phyloP scores from a whole-genome alignment of 1,284 basidiomycete species.

The Ceratobasidium sp. region DNA sequence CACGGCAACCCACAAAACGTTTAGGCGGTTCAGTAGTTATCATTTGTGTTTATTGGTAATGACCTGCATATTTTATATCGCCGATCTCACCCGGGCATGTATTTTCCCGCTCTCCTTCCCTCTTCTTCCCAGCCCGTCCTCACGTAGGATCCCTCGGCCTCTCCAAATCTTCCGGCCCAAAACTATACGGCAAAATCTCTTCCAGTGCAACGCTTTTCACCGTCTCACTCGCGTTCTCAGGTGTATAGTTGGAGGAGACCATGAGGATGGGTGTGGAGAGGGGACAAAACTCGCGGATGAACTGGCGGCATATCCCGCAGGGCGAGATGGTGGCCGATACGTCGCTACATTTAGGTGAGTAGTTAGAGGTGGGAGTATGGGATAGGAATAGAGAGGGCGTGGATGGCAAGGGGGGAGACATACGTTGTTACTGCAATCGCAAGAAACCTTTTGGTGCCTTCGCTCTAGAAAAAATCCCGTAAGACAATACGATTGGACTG shows the following conservation, averaged over 20 bases:
- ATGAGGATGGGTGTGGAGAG: slow-evolving; percentile 81
- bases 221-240: slow-evolving; percentile 59
- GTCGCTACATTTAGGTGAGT: slow-evolving; percentile 60
- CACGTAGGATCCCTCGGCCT: not conserved
- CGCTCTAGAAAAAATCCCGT: slow-evolving; percentile 64
- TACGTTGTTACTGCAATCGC: slow-evolving; percentile 81
- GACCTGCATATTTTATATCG: too few species aligned
- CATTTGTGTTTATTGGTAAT: too few species aligned
- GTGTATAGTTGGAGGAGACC: slow-evolving; percentile 55
- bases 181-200: slow-evolving; percentile 52
- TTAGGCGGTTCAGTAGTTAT: too few species aligned
- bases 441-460: slow-evolving; percentile 71
- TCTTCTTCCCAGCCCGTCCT: too few species aligned
- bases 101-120: too few species aligned
- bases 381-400: slow-evolving; percentile 7
- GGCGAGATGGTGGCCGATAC: slow-evolving; percentile 74
- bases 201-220: slow-evolving; percentile 73
- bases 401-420: slow-evolving; percentile 49
- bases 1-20: too few species aligned
- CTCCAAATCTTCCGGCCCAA: slow-evolving; percentile 39
- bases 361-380: not conserved
- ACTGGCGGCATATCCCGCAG: slow-evolving; percentile 91
- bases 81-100: too few species aligned
- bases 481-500: slow-evolving; percentile 6
- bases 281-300: slow-evolving; percentile 80